Evolutionary conservation across 176 grass and related monocot genomes (phyloP), one percentile per base, ranked within the genome.

Genomic region (Raddia guianensis): DNA sequence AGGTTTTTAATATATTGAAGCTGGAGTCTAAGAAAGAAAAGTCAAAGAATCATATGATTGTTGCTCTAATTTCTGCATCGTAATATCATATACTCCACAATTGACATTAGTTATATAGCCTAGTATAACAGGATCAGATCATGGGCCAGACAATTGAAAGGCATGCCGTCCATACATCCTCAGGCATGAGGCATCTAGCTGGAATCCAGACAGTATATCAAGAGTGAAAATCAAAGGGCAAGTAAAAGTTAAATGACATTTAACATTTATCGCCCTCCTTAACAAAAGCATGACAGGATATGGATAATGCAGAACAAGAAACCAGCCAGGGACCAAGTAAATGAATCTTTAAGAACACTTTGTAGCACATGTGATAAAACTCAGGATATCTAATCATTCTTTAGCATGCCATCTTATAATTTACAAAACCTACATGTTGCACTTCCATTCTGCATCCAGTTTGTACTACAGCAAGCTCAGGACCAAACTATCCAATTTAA

Each of bases 281-380:
- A 16, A 14, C 45, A 50, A 49, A 49, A 46, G 16, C 48, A 78
- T 52, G 32, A 48, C 60, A 64, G 21, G 40, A 61, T 62, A 51
- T 20, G 16, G n/a, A n/a, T 16, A 3, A 76, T 59, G 51, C 19
- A 79, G 7, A 68, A 75, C 43, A 49, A 76, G 3, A 6, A 57
- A 43, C 48, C 63, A 55, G 4, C 48, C 63, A 55, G 4, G 2
- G 63, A 54, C 34, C 16, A 45, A 35, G 7, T n/a, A 37, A 49
- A 82, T 78, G 55, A 73, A 74, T 83, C 20, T 49, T 49, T 40
- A 68, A 83, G 15, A 76, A 63, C 33, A 65, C 43, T 76, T 37
- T 33, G 49, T 68, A 9, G 52, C 59, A 45, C 18, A 74, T 46
- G 49, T 34, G 65, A 74, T 18, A 46, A 55, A 66, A 19, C 21